phyloP scores from a whole-genome alignment of 2,329 filamentous ascomycete genomes.

The Chaetomiaceae sp. region DNA sequence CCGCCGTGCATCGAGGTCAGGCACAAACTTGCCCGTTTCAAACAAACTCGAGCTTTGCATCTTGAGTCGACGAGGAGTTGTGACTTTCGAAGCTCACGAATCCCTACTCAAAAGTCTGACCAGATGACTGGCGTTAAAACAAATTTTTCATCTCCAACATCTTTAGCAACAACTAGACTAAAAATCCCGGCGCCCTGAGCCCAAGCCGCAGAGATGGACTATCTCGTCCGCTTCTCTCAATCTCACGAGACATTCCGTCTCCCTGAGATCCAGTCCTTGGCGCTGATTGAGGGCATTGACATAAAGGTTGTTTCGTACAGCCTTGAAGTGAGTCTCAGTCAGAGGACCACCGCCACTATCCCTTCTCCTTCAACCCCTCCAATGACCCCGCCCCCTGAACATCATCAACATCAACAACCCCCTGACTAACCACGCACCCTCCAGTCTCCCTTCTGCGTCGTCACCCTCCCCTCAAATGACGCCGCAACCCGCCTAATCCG shows the following conservation, averaged over 20 bases:
- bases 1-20: slow-evolving; percentile 9
- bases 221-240: slow-evolving; percentile 85
- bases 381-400: slow-evolving; percentile 10
- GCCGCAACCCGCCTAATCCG: slow-evolving; percentile 64
- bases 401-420: slow-evolving; percentile 12
- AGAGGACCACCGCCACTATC: background rate
- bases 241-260: slow-evolving; percentile 85
- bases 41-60: background rate
- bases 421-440: slow-evolving; percentile 16
- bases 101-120: background rate
- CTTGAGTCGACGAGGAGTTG: slow-evolving; percentile 3
- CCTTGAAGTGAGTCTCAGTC: slow-evolving; percentile 56
- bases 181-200: background rate
- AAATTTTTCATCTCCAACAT: background rate
- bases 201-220: slow-evolving; percentile 54
- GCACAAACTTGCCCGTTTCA: slow-evolving; percentile 2
- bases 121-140: background rate
- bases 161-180: background rate
- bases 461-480: slow-evolving; percentile 61
- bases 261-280: slow-evolving; percentile 78
- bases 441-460: slow-evolving; percentile 82
- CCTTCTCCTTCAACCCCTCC: background rate
- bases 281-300: slow-evolving; percentile 60
- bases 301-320: slow-evolving; percentile 73
- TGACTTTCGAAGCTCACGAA: background rate